Evolutionary conservation across 1,139 yeast genomes (phyloP).

Genomic region (Blastobotrys buckinghamii): DNA sequence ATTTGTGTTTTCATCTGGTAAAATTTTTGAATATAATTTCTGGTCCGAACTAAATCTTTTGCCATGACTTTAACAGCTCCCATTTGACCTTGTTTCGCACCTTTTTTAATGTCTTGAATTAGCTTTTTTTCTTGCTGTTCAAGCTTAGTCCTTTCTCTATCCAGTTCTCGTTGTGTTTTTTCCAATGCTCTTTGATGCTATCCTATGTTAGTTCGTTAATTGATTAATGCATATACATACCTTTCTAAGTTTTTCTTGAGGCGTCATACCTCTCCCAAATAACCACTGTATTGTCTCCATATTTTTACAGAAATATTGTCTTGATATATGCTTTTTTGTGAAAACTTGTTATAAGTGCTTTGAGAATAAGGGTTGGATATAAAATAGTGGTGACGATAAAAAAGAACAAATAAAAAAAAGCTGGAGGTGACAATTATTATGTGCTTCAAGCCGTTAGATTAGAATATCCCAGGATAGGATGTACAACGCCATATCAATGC

Average conservation of each 20-base stretch:
- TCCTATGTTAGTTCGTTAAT: too few relatives aligned
- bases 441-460: too few relatives aligned
- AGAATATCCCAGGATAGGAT: too few relatives aligned
- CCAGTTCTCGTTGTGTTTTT: constrained; percentile 87
- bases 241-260: constrained; percentile 88
- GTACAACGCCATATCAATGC: too few relatives aligned
- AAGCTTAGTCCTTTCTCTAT: constrained; percentile 76
- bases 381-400: too few relatives aligned
- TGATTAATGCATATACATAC: constrained; percentile 26
- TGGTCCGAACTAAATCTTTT: constrained; percentile 85
- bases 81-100: constrained; percentile 86
- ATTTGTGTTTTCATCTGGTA: constrained; percentile 91
- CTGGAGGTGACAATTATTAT: too few relatives aligned
- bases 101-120: constrained; percentile 76
- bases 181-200: constrained; percentile 89
- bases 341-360: too few relatives aligned
- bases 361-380: too few relatives aligned
- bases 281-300: constrained; percentile 87
- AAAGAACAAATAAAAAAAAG: too few relatives aligned
- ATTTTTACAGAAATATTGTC: too few relatives aligned
- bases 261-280: constrained; percentile 88
- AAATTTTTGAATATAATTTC: constrained; percentile 73
- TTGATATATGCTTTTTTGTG: too few relatives aligned
- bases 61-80: constrained; percentile 93
- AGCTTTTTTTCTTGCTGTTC: constrained; percentile 90